These are phyloP conservation scores for Acer campestre DNA, from an alignment of 345 rosid genomes.

Conservation along the genomic window DNA sequence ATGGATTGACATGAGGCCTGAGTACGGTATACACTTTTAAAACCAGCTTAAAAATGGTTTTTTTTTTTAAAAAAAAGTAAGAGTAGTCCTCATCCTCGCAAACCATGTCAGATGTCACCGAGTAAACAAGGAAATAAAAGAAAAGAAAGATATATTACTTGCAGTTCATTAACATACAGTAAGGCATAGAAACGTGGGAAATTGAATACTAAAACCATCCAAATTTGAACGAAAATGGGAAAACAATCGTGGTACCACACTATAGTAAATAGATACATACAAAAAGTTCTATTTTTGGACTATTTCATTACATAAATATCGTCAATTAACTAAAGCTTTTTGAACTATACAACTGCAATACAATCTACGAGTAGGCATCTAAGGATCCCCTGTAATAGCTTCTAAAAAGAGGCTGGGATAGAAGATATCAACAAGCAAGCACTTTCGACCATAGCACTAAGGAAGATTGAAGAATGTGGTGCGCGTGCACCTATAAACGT, in stretches of 20 bases:
- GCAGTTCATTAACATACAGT: neutral
- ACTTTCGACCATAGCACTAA: neutral
- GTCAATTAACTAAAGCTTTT: neutral
- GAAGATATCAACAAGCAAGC: neutral
- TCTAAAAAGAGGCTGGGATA: neutral
- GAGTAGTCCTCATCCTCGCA: neutral
- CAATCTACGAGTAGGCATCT: neutral
- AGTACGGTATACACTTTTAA: neutral
- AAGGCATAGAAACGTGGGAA: no score
- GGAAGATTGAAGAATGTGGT: neutral
- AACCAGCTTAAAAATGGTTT: neutral
- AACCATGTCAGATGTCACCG: neutral
- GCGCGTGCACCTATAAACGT: neutral
- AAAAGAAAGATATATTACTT: neutral
- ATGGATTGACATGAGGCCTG: no score
- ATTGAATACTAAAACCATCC: no score
- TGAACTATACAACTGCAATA: neutral
- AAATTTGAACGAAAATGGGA: no score
- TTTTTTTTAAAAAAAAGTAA: neutral
- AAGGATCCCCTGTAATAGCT: no score
- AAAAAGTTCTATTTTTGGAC: no score
- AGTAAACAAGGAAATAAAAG: neutral
- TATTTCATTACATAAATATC: no score
- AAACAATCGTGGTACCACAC: no score
- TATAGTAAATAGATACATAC: no score